Base-by-base conservation (phyloP, 225 moss, liverwort and hornwort genomes). In the Sphagnum tenellum region DNA sequence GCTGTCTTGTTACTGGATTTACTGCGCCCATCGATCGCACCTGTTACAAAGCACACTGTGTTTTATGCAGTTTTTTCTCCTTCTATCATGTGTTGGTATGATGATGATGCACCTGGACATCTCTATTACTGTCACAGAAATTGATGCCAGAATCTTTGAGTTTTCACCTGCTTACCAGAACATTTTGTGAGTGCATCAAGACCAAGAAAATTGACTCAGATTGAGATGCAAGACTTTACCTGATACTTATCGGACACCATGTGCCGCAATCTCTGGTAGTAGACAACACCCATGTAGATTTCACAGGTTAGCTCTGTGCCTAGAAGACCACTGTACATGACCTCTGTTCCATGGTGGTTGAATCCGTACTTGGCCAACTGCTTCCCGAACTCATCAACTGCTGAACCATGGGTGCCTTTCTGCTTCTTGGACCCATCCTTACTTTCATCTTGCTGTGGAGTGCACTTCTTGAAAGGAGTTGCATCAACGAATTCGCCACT, bases 231-330 rank as follows among this genome's bases (percentile, higher is more conserved):
- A 8, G 54, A 55, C 3, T 3, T 63, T 80, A 96, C 96, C 92
- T 96, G 96, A 69, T 88, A 96, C 82, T 96, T 96, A 72, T 96
- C 92, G 8, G 88, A 88, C 59, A 96, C 96, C 96, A 96, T 96
- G 77, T 96, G 96, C 14, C 96, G 86, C 46, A 96, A 86, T 57
- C 96, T 74, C 74, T 96, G 92, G 64, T 92, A 96, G 66, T 96
- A 96, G 5, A 96, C 96, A 13, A 90, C 85, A 50, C 96, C 96
- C 4, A 96, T 74, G 70, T 92, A 96, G 62, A 96, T 96, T 72
- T 96, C 92, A 70, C 88, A 90, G 44, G 82, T 79, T 71, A 96
- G 82, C 73, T 96, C 96, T 50, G 90, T 96, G 66, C 92, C 90
- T 5, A 87, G 71, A 48, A 92, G 79, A 47, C 96, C 96, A 69